Evolutionary conservation across 768 basidiomycete species (phyloP), one percentile per base, ranked within the genome.

Genomic region (Pleurotus eryngii): DNA sequence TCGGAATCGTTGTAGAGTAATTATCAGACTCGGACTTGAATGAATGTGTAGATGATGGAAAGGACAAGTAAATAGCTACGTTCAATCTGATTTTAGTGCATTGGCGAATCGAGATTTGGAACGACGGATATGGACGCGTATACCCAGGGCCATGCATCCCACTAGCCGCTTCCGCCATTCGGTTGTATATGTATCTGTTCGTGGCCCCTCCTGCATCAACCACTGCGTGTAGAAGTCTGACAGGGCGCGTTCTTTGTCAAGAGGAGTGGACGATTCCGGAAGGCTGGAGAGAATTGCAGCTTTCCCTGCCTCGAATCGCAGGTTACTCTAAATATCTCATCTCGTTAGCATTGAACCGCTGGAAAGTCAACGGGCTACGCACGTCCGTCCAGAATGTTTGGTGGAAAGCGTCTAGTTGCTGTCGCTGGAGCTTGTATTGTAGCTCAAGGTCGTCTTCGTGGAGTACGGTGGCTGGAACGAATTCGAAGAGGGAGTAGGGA

Each of bases 371-470:
- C 39, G 20, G 2, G 38, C 11, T n/a, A 79, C 89, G 62, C 66
- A 92, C 92, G 55, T 92, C 86, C 54, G 82, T 70, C 92, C 92
- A 94, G 68, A 91, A 94, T 15, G 77, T 72, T 56, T 93, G 87
- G 59, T 92, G 86, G 64, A 89, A 85, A 20, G 82, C 76, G 64
- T 92, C 89, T 18, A 92, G 70, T 57, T 85, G 83, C 68, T 90
- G 85, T 54, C 86, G 76, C 59, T 85, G 81, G 46, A 92, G 71
- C 58, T 82, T 85, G 76, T 81, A 87, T 64, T 87, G 89, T 48
- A 91, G 77, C 55, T 89, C 85, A 6, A 80, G 68, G 30, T 80
- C 73, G 46, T 46, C 75, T 75, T 67, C 67, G 46, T 70, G 64
- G 50, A 49, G 67, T 59, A 62, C 62, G 42, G 67, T 65, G 39